Evolutionary conservation across 1,284 basidiomycete species (phyloP).

Genomic region (Cystobasidiaceae sp.): DNA sequence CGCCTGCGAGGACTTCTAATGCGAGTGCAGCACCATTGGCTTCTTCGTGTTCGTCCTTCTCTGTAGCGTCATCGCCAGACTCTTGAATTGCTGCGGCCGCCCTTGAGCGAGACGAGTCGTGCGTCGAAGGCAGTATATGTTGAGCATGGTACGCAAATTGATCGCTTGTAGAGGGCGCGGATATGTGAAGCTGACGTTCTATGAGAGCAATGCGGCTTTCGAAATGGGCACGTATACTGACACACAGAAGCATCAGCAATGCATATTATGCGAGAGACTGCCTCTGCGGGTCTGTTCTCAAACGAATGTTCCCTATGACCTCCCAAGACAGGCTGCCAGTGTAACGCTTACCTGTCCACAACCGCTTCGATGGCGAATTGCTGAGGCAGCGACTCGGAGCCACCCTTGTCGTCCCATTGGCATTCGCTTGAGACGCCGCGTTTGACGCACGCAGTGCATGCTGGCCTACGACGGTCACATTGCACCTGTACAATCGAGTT

Average conservation of each 20-base stretch:
- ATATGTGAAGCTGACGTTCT: background rate
- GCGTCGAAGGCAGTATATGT: too few species aligned
- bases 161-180: slow-evolving; percentile 7
- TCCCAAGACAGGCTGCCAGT: too few species aligned
- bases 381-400: slow-evolving; percentile 4
- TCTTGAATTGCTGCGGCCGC: too few species aligned
- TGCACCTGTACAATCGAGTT: too few species aligned
- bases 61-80: slow-evolving; percentile 5
- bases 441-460: slow-evolving; percentile 17
- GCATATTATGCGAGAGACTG: too few species aligned
- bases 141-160: background rate
- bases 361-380: slow-evolving; percentile 20
- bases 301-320: too few species aligned
- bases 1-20: slow-evolving; percentile 19
- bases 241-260: too few species aligned
- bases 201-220: slow-evolving; percentile 11
- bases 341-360: slow-evolving; percentile 10
- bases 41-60: slow-evolving; percentile 21
- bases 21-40: slow-evolving; percentile 21
- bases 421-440: slow-evolving; percentile 7
- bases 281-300: too few species aligned
- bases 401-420: slow-evolving; percentile 19
- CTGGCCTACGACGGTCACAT: slow-evolving; percentile 10
- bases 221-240: slow-evolving; percentile 11
- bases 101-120: too few species aligned